These are phyloP conservation scores for Podaxis rugospora DNA, from an alignment of 768 basidiomycete species.

Conservation along the genomic window DNA sequence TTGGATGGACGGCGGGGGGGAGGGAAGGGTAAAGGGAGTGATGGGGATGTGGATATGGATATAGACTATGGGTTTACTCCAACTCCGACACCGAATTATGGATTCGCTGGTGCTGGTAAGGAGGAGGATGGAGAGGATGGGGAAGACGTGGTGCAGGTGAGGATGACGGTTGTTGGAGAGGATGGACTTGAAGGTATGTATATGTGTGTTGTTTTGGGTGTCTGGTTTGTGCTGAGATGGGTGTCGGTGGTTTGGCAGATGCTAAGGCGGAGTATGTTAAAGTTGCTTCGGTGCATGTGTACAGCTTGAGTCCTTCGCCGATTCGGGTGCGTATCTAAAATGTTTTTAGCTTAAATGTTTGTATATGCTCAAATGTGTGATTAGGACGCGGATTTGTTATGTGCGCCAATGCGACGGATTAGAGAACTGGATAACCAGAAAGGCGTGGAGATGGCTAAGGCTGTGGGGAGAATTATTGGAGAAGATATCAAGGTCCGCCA, in stretches of 20 bases:
- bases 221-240: not conserved
- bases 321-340: slow-evolving; percentile 43
- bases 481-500: slow-evolving; percentile 39
- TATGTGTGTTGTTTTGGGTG: not conserved
- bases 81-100: slow-evolving; percentile 2
- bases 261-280: slow-evolving; percentile 48
- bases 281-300: slow-evolving; percentile 58
- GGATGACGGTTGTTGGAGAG: slow-evolving; percentile 59
- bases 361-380: not conserved
- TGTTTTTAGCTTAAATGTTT: slow-evolving; percentile 1
- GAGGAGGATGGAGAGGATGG: slow-evolving; percentile 23
- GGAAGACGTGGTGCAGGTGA: slow-evolving; percentile 31
- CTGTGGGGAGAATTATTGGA: slow-evolving; percentile 42
- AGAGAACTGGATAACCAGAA: slow-evolving; percentile 37
- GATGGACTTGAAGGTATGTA: slow-evolving; percentile 59
- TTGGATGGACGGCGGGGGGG: not conserved
- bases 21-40: not conserved
- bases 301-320: slow-evolving; percentile 65
- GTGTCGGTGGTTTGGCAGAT: slow-evolving; percentile 29
- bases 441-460: slow-evolving; percentile 33
- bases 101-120: not conserved
- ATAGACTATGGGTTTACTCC: slow-evolving; percentile 30
- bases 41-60: slow-evolving; percentile 20
- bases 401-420: slow-evolving; percentile 33
- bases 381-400: slow-evolving; percentile 45